Evolutionary conservation across 1,139 yeast genomes (phyloP).

Genomic region (Spencermartinsiella ligniputridi): DNA sequence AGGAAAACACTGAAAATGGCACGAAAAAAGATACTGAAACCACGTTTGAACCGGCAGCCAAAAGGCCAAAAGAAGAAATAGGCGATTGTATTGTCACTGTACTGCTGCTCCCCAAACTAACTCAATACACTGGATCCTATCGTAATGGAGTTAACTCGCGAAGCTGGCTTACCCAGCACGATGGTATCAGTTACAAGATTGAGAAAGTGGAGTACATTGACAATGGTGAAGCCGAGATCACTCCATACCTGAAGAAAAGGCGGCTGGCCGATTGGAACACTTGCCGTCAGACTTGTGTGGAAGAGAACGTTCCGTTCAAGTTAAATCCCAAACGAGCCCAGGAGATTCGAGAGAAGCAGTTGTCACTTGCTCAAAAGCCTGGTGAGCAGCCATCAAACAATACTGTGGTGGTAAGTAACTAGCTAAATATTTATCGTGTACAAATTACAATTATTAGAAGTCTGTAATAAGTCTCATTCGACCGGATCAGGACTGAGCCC

Average conservation of each 20-base stretch:
- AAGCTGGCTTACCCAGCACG: constrained; percentile 63
- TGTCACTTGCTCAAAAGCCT: not conserved
- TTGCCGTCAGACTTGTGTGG: constrained; percentile 10
- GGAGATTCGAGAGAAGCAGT: not conserved
- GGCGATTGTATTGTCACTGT: constrained; percentile 68
- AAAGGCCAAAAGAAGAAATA: constrained; percentile 11
- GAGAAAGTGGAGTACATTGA: constrained; percentile 43
- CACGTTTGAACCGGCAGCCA: constrained; percentile 10
- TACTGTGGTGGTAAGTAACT: too few species aligned
- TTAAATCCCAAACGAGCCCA: constrained; percentile 1
- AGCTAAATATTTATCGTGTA: too few species aligned
- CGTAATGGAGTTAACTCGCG: constrained; percentile 71
- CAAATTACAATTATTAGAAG: too few species aligned
- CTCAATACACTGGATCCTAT: constrained; percentile 55
- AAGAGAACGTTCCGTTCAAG: constrained; percentile 11
- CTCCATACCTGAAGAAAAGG: constrained; percentile 25
- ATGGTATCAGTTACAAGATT: constrained; percentile 63
- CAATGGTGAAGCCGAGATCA: constrained; percentile 32
- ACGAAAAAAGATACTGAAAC: constrained; percentile 14
- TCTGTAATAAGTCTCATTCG: too few species aligned
- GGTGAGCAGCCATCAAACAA: too few species aligned
- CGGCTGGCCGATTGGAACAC: constrained; percentile 29
- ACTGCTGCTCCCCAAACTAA: constrained; percentile 63
- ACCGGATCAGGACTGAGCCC: too few species aligned
- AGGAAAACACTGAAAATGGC: constrained; percentile 1